Evolutionary conservation across 345 rosid species (phyloP).

Genomic region (Laguncularia racemosa): DNA sequence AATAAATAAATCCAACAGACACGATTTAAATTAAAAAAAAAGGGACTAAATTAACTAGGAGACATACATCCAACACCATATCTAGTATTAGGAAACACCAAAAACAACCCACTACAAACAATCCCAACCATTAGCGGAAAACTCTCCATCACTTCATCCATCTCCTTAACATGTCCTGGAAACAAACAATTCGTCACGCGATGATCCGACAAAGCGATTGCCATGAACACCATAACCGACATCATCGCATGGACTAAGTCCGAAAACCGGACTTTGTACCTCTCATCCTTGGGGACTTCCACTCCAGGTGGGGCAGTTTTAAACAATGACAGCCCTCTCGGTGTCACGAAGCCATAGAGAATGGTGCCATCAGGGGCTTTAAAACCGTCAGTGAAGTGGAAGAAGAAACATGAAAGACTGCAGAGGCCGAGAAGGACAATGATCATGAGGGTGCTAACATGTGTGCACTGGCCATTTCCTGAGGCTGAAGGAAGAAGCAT

Average conservation of each 20-base stretch:
- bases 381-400: constrained; percentile 48
- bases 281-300: constrained; percentile 27
- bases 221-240: constrained; percentile 38
- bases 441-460: constrained; percentile 27
- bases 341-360: constrained; percentile 38
- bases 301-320: constrained; percentile 31
- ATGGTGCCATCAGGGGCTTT: constrained; percentile 30
- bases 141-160: constrained; percentile 48
- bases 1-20: too few relatives aligned
- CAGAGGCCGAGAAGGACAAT: constrained; percentile 30
- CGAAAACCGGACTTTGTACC: constrained; percentile 21
- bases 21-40: neutral
- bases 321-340: constrained; percentile 35
- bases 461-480: constrained; percentile 26
- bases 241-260: constrained; percentile 39
- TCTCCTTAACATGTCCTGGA: constrained; percentile 33
- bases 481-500: constrained; percentile 36
- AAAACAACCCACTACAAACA: constrained; percentile 28
- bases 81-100: constrained; percentile 38
- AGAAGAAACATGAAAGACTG: constrained; percentile 42
- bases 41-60: constrained; percentile 4
- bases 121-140: constrained; percentile 42
- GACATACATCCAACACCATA: constrained; percentile 35
- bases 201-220: constrained; percentile 32
- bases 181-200: constrained; percentile 32